Percentiles rank a stretch among this genome's conserved stretches.
These are phyloP conservation scores for Trapa bicornis DNA, from an alignment of 345 rosid genomes.

Conservation along the genomic window DNA sequence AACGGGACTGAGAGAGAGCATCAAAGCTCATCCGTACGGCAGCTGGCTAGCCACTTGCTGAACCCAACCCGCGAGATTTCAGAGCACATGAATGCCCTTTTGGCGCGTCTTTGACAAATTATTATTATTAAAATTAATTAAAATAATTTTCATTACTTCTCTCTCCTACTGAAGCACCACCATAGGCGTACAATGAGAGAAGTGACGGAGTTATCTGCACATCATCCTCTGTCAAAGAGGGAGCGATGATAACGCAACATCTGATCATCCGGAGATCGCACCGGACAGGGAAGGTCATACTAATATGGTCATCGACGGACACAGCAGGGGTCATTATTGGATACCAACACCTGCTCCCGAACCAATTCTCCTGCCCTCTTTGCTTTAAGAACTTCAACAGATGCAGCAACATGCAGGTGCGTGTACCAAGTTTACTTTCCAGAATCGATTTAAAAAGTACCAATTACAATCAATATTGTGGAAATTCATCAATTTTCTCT, in stretches of 20 bases:
- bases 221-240: not conserved
- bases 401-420: constrained; percentile 99
- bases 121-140: too few species aligned
- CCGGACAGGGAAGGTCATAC: constrained; percentile 31
- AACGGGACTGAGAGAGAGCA: not conserved
- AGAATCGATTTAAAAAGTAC: not conserved
- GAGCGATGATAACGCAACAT: constrained; percentile 13
- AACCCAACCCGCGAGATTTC: not conserved
- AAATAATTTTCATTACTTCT: too few species aligned
- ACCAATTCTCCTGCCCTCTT: constrained; percentile 94
- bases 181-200: too few species aligned
- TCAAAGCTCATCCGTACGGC: not conserved
- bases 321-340: constrained; percentile 83
- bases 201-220: too few species aligned
- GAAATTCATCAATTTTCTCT: not conserved
- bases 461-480: not conserved
- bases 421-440: not conserved
- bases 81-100: too few species aligned
- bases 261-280: constrained; percentile 18
- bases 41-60: not conserved
- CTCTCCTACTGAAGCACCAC: too few species aligned
- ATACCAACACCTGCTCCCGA: constrained; percentile 91
- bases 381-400: constrained; percentile 99
- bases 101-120: too few species aligned
- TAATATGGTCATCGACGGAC: constrained; percentile 4